These are phyloP conservation scores for Camelina hispida DNA, from an alignment of 345 rosid species.

Conservation along the genomic window DNA sequence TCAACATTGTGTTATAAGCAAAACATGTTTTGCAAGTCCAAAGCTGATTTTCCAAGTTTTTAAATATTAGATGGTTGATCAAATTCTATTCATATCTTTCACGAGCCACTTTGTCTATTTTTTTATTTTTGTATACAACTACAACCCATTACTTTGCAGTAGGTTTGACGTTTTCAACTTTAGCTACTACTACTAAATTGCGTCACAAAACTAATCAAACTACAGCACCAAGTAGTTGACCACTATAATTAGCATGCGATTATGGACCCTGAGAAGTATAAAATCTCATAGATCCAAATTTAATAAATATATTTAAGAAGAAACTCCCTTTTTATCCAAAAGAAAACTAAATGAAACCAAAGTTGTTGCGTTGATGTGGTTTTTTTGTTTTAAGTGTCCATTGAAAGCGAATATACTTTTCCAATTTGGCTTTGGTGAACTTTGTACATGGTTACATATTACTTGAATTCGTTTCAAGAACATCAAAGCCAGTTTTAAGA, in stretches of 20 bases:
- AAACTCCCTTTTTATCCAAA: background rate
- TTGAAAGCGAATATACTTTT: background rate
- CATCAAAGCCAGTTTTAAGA: background rate
- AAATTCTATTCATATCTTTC: background rate
- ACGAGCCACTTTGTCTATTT: background rate
- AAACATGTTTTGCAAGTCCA: background rate
- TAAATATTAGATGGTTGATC: background rate
- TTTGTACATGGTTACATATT: background rate
- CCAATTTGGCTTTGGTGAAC: conserved; percentile 3
- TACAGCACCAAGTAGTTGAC: conserved; percentile 5
- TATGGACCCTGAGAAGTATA: conserved; percentile 17
- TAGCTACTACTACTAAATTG: background rate
- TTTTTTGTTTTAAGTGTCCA: background rate
- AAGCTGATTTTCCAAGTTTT: background rate
- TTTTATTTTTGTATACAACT: background rate
- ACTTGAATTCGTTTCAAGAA: conserved; percentile 10
- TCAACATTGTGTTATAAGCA: background rate
- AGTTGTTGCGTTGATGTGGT: background rate
- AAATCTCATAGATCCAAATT: background rate
- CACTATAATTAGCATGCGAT: conserved; percentile 2
- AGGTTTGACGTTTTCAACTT: conserved; percentile 27
- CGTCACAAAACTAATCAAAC: conserved; percentile 14
- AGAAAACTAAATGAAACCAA: conserved; percentile 1
- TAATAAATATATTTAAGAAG: background rate
- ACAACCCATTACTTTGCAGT: background rate